These are phyloP conservation scores for Spirogloea muscicola DNA, from an alignment of 139 green algal genomes.

Conservation along the genomic window DNA sequence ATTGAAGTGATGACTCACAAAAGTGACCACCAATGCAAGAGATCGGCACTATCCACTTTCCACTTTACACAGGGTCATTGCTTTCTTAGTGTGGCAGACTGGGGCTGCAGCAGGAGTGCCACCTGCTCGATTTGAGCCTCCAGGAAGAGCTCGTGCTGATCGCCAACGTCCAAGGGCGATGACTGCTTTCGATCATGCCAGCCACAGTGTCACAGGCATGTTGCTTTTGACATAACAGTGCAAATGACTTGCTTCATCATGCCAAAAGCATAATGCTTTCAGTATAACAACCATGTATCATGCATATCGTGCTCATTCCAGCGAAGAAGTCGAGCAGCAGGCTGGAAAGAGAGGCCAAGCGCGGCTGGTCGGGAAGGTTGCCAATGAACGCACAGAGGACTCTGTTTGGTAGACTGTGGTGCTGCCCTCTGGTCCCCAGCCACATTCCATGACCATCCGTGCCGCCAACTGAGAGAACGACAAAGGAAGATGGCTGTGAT, in stretches of 20 bases:
- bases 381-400: constrained; percentile 8
- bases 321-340: background rate
- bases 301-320: background rate
- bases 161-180: too few species aligned
- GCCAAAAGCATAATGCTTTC: too few species aligned
- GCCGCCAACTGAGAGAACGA: constrained; percentile 7
- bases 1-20: background rate
- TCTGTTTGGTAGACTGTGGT: constrained; percentile 27
- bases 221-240: background rate
- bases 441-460: constrained; percentile 21
- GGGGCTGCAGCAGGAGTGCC: background rate
- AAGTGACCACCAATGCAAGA: background rate
- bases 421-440: constrained; percentile 15
- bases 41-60: background rate
- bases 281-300: constrained; percentile 3
- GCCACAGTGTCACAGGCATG: background rate
- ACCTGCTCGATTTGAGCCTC: background rate
- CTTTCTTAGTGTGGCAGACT: background rate
- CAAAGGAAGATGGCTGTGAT: too few species aligned
- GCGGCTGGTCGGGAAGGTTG: too few species aligned
- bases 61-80: background rate
- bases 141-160: background rate
- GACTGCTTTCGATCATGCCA: too few species aligned
- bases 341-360: background rate
- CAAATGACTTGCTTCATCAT: background rate